These are phyloP conservation scores for Enterocytospora artemiae DNA, from an alignment of 371 early-diverging fungal genomes.

Conservation along the genomic window DNA sequence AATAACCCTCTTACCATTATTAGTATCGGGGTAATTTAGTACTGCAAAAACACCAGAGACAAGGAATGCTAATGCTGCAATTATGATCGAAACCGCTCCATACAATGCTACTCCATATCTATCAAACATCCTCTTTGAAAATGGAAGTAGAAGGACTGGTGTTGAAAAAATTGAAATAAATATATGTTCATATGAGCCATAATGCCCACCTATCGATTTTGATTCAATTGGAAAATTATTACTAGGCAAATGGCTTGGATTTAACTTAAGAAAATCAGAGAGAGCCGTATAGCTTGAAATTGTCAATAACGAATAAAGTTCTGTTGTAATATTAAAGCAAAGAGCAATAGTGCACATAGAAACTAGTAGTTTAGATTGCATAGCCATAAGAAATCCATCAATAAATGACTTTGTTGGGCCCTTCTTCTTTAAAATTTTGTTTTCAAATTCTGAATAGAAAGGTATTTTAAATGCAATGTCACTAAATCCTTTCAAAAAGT, in stretches of 20 bases:
- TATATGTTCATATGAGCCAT: neutral
- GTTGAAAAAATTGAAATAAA: neutral
- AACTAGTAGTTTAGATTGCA: conserved; percentile 6
- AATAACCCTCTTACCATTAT: neutral
- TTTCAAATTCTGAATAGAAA: neutral
- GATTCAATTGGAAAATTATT: neutral
- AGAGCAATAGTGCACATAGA: conserved; percentile 11
- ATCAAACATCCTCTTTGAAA: neutral
- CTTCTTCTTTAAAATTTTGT: conserved; percentile 1
- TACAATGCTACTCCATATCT: neutral
- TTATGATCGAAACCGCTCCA: neutral
- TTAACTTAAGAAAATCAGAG: neutral
- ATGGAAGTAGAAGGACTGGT: neutral
- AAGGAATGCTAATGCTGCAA: neutral
- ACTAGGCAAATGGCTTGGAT: neutral
- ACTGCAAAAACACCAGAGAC: neutral
- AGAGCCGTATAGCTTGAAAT: neutral
- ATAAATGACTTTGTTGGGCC: neutral
- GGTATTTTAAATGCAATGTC: conserved; percentile 1
- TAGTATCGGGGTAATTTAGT: neutral
- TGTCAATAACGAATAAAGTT: neutral
- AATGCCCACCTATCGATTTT: neutral
- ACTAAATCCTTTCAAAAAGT: neutral
- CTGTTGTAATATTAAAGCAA: conserved; percentile 8
- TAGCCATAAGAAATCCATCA: neutral